A percentile compares a stretch with the other conserved stretches of the same genome.
Evolutionary conservation across 2,329 filamentous ascomycete species (phyloP).

Genomic region (Colletotrichum viniferum): DNA sequence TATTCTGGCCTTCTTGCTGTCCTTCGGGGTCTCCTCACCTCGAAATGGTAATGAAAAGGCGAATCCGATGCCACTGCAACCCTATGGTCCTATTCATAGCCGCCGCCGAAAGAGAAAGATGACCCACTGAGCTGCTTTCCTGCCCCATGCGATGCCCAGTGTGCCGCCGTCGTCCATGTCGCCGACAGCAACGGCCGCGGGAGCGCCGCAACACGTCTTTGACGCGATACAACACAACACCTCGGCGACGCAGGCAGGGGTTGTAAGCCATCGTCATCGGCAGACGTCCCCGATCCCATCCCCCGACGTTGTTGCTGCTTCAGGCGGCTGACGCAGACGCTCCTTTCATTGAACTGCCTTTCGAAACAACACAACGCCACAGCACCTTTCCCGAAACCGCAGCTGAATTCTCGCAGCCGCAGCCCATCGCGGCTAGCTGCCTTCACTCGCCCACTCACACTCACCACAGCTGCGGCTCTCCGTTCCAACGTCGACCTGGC

Average conservation of each 20-base stretch:
- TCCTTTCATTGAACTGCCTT: not conserved
- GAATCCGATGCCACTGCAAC: conserved; percentile 7
- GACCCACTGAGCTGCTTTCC: not conserved
- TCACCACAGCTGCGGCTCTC: conserved; percentile 11
- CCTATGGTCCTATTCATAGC: conserved; percentile 13
- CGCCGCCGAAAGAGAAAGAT: not conserved
- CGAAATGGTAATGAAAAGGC: not conserved
- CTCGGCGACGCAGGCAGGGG: not conserved
- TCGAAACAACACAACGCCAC: not conserved
- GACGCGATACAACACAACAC: conserved; percentile 3
- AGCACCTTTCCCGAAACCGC: not conserved
- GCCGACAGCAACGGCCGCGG: not conserved
- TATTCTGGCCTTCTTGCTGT: not conserved
- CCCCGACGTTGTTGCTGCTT: not conserved
- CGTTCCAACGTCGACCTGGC: not conserved
- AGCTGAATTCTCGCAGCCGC: not conserved
- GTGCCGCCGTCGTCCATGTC: not conserved
- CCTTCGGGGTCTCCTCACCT: not conserved
- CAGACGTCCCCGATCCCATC: not conserved
- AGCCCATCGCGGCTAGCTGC: not conserved
- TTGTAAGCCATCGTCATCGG: not conserved
- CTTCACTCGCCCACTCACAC: not conserved
- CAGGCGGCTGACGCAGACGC: not conserved
- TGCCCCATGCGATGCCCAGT: not conserved
- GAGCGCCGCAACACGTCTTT: not conserved